These are phyloP conservation scores for Hypoxylon fragiforme DNA, from an alignment of 495 filamentous ascomycete genomes.

Conservation along the genomic window DNA sequence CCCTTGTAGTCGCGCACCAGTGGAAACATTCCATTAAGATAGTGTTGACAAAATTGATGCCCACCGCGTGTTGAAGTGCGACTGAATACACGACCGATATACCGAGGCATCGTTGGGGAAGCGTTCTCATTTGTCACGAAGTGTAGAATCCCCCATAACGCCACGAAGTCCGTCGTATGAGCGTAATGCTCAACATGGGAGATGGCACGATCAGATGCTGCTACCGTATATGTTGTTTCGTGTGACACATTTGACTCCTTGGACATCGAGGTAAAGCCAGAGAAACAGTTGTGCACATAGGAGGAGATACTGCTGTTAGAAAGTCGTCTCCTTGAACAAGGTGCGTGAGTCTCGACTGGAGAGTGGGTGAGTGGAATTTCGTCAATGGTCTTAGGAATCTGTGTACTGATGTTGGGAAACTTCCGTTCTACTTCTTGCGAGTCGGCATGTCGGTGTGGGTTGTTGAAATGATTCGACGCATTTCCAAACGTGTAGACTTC, in stretches of 20 bases:
- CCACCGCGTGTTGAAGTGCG: slow-evolving; percentile 60
- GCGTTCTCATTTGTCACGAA: slow-evolving; percentile 55
- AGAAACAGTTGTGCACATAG: slow-evolving; percentile 5
- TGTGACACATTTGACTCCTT: slow-evolving; percentile 9
- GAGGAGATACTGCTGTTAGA: slow-evolving; percentile 22
- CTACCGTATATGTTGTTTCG: slow-evolving; percentile 16
- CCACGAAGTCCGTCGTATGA: slow-evolving; percentile 75
- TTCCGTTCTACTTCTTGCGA: slow-evolving; percentile 33
- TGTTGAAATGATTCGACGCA: slow-evolving; percentile 88
- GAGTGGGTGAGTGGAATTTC: slow-evolving; percentile 32
- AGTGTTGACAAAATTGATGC: slow-evolving; percentile 81
- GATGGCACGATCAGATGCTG: slow-evolving; percentile 53
- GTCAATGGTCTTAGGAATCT: slow-evolving; percentile 15
- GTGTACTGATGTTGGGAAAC: slow-evolving; percentile 9
- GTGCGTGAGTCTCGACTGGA: slow-evolving; percentile 21
- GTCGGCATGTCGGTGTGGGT: slow-evolving; percentile 59
- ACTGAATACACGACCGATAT: slow-evolving; percentile 76
- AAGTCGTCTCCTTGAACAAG: slow-evolving; percentile 12
- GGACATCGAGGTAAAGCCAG: slow-evolving; percentile 6
- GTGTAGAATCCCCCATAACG: slow-evolving; percentile 72
- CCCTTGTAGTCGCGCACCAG: slow-evolving; percentile 41
- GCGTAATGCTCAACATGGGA: slow-evolving; percentile 85
- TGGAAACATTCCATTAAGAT: slow-evolving; percentile 79
- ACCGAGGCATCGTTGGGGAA: slow-evolving; percentile 55
- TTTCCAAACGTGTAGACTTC: slow-evolving; percentile 88